Conservation (phyloP, 768 basidiomycete species). For the Crucibulum laeve region DNA sequence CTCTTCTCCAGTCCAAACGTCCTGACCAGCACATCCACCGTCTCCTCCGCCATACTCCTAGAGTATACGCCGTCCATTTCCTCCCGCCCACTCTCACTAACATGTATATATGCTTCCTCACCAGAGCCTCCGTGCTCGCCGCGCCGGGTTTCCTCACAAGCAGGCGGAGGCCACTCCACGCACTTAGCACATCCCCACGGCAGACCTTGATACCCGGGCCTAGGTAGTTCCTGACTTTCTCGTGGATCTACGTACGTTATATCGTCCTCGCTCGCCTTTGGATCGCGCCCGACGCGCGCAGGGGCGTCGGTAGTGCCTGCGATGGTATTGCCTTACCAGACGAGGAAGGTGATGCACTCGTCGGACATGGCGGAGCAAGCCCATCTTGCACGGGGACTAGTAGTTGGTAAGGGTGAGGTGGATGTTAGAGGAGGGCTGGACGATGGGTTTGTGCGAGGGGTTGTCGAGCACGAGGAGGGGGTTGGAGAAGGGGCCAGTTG, state of each 20-base stretch:
- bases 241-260: conserved; percentile 95
- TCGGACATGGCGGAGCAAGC: conserved; percentile 91
- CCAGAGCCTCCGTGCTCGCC: conserved; percentile 77
- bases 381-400: conserved; percentile 93
- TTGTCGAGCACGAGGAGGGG: conserved; percentile 79
- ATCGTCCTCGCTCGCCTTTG: conserved; percentile 86
- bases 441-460: conserved; percentile 75
- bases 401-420: conserved; percentile 98
- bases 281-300: conserved; percentile 65
- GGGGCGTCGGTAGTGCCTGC: conserved; percentile 94
- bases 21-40: conserved; percentile 82
- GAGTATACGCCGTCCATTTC: conserved; percentile 99
- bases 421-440: conserved; percentile 88
- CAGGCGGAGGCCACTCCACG: conserved; percentile 91
- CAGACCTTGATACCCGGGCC: conserved; percentile 90
- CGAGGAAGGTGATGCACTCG: conserved; percentile 97
- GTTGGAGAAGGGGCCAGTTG: conserved; percentile 93
- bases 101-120: conserved; percentile 91
- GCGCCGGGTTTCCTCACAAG: conserved; percentile 76
- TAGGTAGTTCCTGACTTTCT: conserved; percentile 88
- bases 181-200: conserved; percentile 90
- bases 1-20: conserved; percentile 61
- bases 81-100: conserved; percentile 82
- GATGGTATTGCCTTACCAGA: conserved; percentile 97
- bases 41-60: conserved; percentile 94